Conservation (phyloP, 192 early-diverging fungal species). For the Thamnidium elegans region DNA sequence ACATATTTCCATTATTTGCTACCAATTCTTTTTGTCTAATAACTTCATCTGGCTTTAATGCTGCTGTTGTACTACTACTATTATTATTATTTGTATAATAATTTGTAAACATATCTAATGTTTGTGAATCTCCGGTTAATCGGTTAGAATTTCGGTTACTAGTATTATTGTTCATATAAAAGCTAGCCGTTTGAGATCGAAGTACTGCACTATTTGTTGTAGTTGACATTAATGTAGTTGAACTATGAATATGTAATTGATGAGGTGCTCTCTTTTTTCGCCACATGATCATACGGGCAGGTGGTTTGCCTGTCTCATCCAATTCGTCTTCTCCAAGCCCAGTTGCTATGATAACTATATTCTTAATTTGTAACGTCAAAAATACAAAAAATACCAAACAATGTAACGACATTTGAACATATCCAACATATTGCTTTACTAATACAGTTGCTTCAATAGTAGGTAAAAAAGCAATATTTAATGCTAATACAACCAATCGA, state of each 20-base stretch:
- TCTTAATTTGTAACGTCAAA: constrained; percentile 34
- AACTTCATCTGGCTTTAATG: constrained; percentile 3
- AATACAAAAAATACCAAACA: constrained; percentile 39
- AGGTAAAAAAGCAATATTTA: constrained; percentile 40
- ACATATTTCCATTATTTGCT: not conserved
- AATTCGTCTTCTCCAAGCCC: constrained; percentile 24
- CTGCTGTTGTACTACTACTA: not conserved
- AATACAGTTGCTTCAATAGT: constrained; percentile 8
- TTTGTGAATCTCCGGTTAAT: not conserved
- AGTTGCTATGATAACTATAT: constrained; percentile 18
- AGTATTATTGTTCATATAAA: not conserved
- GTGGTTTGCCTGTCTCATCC: not conserved
- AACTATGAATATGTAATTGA: not conserved
- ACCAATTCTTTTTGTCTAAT: no score
- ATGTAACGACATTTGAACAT: constrained; percentile 43
- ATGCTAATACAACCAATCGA: constrained; percentile 33
- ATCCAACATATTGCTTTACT: constrained; percentile 40
- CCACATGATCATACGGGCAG: constrained; percentile 14
- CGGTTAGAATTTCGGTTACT: not conserved
- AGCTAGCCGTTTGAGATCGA: not conserved
- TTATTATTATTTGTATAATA: not conserved
- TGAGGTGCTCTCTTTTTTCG: not conserved
- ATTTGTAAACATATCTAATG: not conserved
- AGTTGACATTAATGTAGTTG: not conserved
- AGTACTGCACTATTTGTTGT: not conserved